Evolutionary conservation across 495 filamentous ascomycete species (phyloP), one percentile per base, ranked within the genome.

Genomic region (Chaetomium tenue): DNA sequence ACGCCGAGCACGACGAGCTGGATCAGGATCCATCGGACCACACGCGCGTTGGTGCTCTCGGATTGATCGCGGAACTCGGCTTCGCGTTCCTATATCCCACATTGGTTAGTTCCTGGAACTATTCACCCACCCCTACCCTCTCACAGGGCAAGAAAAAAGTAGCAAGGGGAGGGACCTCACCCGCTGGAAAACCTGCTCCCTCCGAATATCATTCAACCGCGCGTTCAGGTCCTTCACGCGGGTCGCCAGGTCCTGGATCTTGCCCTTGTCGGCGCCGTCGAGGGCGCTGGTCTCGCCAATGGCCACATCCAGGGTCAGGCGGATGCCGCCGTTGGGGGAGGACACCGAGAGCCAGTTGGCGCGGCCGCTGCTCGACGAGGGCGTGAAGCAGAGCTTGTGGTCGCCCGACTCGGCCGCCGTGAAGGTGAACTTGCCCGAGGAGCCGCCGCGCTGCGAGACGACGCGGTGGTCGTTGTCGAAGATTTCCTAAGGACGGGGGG

Each of bases 391-490:
- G 75, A 98, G 86, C 70, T 86, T 87, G 86, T 98, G 94, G 75
- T 95, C 90, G 73, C 94, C 94, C 4, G 90, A 85, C 72, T 97
- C 95, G 66, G 91, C 91, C 46, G 95, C 91, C 60, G 87, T 92
- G 87, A 98, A 98, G 67, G 94, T 97, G 83, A 98, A 97, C 71
- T 89, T 89, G 66, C 94, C 95, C 42, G 84, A 79, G 61, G 85
- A 72, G 47, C 83, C 78, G 67, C 92, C 92, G 67, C 88, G 87
- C 78, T 96, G 92, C 65, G 87, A 89, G 57, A 98, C 90, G 53
- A 98, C 87, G 64, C 91, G 91, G 84, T 98, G 94, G 82, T 97
- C 91, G 78, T 97, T 94, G 86, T 98, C 94, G 77, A 98, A 98
- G 72, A 88, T 84, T 81, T 98, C 95, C 85, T 88, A 42, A 3